Conservation (phyloP, 495 filamentous ascomycete genomes). For the Thozetella sp. region DNA sequence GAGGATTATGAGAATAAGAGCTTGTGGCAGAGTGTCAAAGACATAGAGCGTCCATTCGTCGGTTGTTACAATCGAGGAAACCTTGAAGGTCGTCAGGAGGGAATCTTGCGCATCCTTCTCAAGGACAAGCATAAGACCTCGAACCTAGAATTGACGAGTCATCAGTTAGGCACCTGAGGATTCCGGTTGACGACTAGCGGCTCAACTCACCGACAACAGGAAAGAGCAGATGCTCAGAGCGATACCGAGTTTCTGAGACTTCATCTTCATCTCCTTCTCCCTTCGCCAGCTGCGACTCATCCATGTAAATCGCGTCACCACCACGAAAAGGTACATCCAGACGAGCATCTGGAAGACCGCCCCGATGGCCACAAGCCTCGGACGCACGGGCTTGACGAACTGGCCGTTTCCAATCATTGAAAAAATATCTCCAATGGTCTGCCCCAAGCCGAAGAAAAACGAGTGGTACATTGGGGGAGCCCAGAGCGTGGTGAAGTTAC, state of each 20-base stretch:
- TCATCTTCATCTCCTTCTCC: background rate
- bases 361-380: background rate
- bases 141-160: background rate
- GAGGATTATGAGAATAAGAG: background rate
- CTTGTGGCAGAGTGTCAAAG: background rate
- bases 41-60: background rate
- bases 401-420: background rate
- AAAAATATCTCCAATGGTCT: background rate
- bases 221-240: background rate
- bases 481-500: background rate
- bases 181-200: background rate
- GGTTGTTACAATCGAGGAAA: background rate
- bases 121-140: background rate
- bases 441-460: background rate
- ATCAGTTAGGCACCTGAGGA: background rate
- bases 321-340: background rate
- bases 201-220: background rate
- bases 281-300: background rate
- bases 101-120: background rate
- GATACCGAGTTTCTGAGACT: background rate
- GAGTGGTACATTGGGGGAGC: background rate
- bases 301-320: background rate
- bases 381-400: background rate
- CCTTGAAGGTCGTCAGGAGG: background rate
- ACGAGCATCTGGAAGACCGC: background rate